phyloP scores from a whole-genome alignment of 495 filamentous ascomycete genomes.

The Annulohypoxylon bovei region DNA sequence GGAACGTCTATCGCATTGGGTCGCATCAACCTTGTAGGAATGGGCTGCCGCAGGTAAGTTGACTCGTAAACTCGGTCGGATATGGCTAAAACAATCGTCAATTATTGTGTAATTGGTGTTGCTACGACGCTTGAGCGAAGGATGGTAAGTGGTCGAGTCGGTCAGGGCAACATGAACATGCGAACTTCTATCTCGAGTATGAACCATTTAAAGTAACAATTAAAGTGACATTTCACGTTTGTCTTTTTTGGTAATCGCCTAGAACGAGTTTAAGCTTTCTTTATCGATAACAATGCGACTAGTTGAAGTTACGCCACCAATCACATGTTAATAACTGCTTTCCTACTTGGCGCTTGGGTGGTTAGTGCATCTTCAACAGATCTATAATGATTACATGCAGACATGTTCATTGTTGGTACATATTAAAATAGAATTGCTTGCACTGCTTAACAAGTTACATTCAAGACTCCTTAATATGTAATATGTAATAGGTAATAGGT shows the following conservation, averaged over 20 bases:
- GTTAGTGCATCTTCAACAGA: not conserved
- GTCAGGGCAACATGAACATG: not conserved
- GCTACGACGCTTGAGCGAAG: not conserved
- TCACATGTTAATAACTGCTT: constrained; percentile 31
- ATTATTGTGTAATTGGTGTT: not conserved
- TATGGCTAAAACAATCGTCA: not conserved
- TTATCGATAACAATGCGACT: constrained; percentile 32
- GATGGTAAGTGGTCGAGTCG: not conserved
- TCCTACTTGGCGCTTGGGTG: not conserved
- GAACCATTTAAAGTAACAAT: not conserved
- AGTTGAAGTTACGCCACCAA: constrained; percentile 24
- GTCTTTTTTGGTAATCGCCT: constrained; percentile 3
- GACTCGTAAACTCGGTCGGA: not conserved
- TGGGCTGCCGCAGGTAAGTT: not conserved
- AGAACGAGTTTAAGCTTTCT: constrained; percentile 19
- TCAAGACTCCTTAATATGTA: not conserved
- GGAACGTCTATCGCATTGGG: not conserved
- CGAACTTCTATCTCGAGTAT: not conserved
- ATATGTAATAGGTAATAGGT: no score
- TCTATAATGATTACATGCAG: not conserved
- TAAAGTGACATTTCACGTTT: not conserved
- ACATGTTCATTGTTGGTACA: not conserved
- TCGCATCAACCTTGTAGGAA: constrained; percentile 5
- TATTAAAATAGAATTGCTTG: not conserved
- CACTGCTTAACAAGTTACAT: not conserved